Evolutionary conservation across 345 rosid species (phyloP), one percentile per base, ranked within the genome.

Genomic region (Erodium maritimum): DNA sequence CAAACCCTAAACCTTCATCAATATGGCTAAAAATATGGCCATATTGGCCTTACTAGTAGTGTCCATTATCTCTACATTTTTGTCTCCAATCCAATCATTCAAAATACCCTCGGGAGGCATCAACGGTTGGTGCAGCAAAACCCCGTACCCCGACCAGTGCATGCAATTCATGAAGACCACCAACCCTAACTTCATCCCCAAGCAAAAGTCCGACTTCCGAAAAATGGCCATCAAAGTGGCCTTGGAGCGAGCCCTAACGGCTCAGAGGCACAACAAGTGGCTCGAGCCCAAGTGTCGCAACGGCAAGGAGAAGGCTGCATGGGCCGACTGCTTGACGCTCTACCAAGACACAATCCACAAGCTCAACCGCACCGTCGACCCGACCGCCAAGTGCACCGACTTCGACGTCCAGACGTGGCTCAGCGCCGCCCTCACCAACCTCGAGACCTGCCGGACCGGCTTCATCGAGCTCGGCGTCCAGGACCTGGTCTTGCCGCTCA

Each of bases 351-450:
- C 81, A 33, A 77, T 89, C 19, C 18, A 53, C 46, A 79, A 82
- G 23, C 77, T 90, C 56, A 87, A 85, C 78, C 69, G 68, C 23
- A 85, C 94, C 29, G 64, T 83, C 0, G 77, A 59, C 61, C 56
- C 80, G 20, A 56, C 56, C 67, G 62, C 77, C 23, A 81, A 68
- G 50, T 76, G 83, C 74, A 76, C 89, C 24, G 70, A 79, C 29
- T 81, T 77, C 59, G 97, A 90, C 57, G 56, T 70, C 3, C 95
- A 80, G 53, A 87, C 91, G 4, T 90, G 96, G 97, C 85, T 90
- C 20, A 85, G 97, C 64, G 60, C 94, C 13, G 84, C 96, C n/a
- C 76, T 83, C 17, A 90, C 96, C 18, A 82, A 87, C 68, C 72
- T 87, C 1, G 90, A 85, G 37, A 87, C 94, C 0, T 90, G 95